These are phyloP conservation scores for Hyaloscypha hepaticicola DNA, from an alignment of 495 filamentous ascomycete species.

Conservation along the genomic window DNA sequence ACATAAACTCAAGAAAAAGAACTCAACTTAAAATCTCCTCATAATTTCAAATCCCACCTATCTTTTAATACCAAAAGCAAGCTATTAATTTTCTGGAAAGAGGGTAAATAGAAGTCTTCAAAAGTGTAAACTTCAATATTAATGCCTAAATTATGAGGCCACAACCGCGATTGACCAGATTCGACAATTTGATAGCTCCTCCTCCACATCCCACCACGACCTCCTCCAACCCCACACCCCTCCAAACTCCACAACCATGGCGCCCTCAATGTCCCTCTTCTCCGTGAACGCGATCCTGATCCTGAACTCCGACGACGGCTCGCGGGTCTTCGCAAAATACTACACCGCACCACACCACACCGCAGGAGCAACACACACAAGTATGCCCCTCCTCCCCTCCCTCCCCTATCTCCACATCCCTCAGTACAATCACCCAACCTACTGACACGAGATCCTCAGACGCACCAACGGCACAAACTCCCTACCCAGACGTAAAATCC, in stretches of 20 bases:
- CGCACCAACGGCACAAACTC: conserved; percentile 48
- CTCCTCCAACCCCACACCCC: not conserved
- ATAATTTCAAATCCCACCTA: too few species aligned
- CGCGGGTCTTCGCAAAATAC: conserved; percentile 93
- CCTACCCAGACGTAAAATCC: conserved; percentile 86
- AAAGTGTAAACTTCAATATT: not conserved
- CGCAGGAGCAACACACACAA: not conserved
- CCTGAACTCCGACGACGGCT: conserved; percentile 82
- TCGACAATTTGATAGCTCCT: not conserved
- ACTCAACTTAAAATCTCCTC: too few species aligned
- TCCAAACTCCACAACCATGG: conserved; percentile 27
- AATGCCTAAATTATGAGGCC: not conserved
- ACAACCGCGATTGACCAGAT: not conserved
- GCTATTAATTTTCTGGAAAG: too few species aligned
- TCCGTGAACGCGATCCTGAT: conserved; percentile 91
- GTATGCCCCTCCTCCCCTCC: conserved; percentile 8
- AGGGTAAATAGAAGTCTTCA: not conserved
- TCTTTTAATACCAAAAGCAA: too few species aligned
- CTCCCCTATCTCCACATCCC: not conserved
- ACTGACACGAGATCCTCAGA: conserved; percentile 1
- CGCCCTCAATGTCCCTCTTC: conserved; percentile 75
- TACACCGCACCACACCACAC: conserved; percentile 79
- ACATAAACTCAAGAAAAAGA: too few species aligned
- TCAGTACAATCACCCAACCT: not conserved
- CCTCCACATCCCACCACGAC: not conserved